Conservation (phyloP, 345 rosid species). For the Pelargonium nanum region DNA sequence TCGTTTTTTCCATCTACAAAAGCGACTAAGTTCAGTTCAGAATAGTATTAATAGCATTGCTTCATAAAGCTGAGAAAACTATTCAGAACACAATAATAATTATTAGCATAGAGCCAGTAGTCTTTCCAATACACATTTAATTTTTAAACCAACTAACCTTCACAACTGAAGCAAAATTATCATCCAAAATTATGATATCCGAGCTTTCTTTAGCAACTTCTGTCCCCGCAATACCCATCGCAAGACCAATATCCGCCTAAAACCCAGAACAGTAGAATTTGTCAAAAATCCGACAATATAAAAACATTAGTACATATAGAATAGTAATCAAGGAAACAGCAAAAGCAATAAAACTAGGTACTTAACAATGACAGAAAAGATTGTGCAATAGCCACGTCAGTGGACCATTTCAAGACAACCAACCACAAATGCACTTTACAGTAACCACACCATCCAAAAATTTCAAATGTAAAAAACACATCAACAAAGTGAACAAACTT, state of each 20-base stretch:
- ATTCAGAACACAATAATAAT: not conserved
- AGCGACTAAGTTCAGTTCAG: not conserved
- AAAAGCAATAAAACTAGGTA: not conserved
- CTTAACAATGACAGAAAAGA: too few species aligned
- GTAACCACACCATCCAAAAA: too few species aligned
- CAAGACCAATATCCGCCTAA: conserved; percentile 97
- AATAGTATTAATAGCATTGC: not conserved
- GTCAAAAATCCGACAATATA: not conserved
- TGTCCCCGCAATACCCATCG: conserved; percentile 98
- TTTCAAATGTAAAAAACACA: not conserved
- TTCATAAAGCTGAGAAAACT: not conserved
- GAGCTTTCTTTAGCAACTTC: conserved; percentile 99
- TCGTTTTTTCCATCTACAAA: too few species aligned
- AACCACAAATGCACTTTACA: too few species aligned
- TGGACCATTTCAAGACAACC: too few species aligned
- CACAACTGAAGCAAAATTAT: conserved; percentile 86
- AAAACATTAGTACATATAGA: conserved; percentile 1
- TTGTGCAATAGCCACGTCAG: too few species aligned
- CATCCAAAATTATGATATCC: conserved; percentile 90
- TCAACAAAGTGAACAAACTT: not conserved
- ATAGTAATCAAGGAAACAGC: not conserved
- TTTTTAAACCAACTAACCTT: conserved; percentile 49
- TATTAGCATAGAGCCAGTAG: not conserved
- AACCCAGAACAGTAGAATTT: conserved; percentile 8
- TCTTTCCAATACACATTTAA: not conserved